Percentiles rank a stretch among this genome's conserved stretches.
phyloP scores from a whole-genome alignment of 257 asterid species.

The Coffea eugenioides region DNA sequence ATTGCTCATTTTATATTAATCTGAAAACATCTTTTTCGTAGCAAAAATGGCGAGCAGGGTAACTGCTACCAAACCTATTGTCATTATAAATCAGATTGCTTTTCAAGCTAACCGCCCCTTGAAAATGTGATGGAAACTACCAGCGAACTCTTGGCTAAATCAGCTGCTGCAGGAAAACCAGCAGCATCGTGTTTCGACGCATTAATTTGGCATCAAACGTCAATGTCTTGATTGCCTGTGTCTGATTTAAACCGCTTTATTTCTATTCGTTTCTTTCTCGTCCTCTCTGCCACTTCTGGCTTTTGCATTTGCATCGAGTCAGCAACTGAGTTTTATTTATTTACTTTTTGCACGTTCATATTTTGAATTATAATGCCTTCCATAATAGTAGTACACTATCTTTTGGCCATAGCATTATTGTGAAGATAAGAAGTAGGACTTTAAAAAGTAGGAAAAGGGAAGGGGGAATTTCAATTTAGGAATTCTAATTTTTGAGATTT shows the following conservation, averaged over 20 bases:
- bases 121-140: slow-evolving; percentile 19
- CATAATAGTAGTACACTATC: no score
- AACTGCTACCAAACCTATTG: background rate
- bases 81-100: background rate
- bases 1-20: background rate
- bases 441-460: no score
- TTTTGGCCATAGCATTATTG: no score
- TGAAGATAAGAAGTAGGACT: no score
- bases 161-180: slow-evolving; percentile 17
- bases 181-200: background rate
- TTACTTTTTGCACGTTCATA: background rate
- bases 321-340: background rate
- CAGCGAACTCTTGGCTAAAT: background rate
- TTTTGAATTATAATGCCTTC: no score
- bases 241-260: background rate
- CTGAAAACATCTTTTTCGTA: no score
- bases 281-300: background rate
- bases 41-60: background rate
- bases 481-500: no score
- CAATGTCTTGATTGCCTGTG: background rate
- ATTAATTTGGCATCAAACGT: background rate
- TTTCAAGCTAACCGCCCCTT: slow-evolving; percentile 14
- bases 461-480: no score
- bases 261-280: background rate
- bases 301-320: slow-evolving; percentile 20